Base-by-base conservation (phyloP, 176 grass and related monocot species). In the Oryza officinalis region DNA sequence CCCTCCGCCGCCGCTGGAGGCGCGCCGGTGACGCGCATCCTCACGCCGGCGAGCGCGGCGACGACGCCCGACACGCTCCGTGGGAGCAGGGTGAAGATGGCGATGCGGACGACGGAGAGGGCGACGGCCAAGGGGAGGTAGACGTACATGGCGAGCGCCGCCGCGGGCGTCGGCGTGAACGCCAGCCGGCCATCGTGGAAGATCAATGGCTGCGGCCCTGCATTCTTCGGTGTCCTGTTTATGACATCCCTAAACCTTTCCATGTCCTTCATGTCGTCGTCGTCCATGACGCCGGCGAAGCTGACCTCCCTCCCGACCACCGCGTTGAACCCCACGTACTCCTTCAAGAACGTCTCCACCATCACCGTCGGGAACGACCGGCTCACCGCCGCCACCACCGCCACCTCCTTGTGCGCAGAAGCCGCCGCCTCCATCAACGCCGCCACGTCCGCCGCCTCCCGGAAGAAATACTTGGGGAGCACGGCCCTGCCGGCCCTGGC, bases 141-240 rank as follows among this genome's bases (percentile, higher is more conserved):
- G 6, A 87, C 23, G 87, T 89, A 93, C 94, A 96, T 91, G 64
- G 71, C 49, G 84, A 96, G 78, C 23, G 84, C 86, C 13, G 88
- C 71, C 28, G 11, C 10, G 11, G 91, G 86, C 3, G 91, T 91
- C 18, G 91, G 91, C 69, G 54, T 79, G 81, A 91, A 96, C 69
- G 94, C 94, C 3, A 93, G 43, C 20, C 88, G 67, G 0, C 94
- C 88, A n/a, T 93, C 94, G 61, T 96, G 94, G 77, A 96, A 96
- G 50, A 93, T 63, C 46, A 96, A 45, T 1, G 91, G 81, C 44
- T 77, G 91, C 9, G 74, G 84, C 27, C 13, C 27, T 25, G 30
- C 23, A 10, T 47, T 67, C 65, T 60, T 81, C 57, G 59, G 69
- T 49, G 25, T 26, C 47, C 10, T 63, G 64, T 28, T 68, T 12